Evolutionary conservation across 495 filamentous ascomycete species (phyloP).

Genomic region (Xanthoparmelia taractica): DNA sequence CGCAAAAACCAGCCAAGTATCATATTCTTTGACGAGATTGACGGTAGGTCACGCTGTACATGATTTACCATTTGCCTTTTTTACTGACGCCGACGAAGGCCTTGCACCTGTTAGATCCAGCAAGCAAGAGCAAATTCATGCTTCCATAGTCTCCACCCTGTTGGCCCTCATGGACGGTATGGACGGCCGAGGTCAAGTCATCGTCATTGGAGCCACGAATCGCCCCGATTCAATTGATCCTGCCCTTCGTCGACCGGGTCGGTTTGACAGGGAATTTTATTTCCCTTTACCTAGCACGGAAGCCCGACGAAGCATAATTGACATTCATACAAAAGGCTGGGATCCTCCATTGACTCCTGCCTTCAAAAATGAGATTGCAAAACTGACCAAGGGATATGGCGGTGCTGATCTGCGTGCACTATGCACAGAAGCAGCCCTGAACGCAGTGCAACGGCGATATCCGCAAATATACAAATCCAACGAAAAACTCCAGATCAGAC

Average conservation of each 20-base stretch:
- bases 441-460: constrained; percentile 89
- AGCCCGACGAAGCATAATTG: constrained; percentile 73
- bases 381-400: constrained; percentile 89
- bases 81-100: constrained; percentile 35
- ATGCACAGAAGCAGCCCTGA: constrained; percentile 97
- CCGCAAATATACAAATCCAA: constrained; percentile 92
- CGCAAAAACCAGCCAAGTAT: constrained; percentile 93
- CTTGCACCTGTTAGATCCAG: constrained; percentile 91
- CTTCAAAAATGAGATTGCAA: constrained; percentile 79
- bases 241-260: constrained; percentile 89
- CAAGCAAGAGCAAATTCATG: constrained; percentile 97
- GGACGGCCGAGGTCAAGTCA: constrained; percentile 95
- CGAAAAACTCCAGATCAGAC: constrained; percentile 83
- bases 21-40: constrained; percentile 99
- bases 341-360: constrained; percentile 60
- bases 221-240: constrained; percentile 96
- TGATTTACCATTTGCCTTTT: constrained; percentile 5
- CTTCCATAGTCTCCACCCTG: constrained; percentile 92
- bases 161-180: constrained; percentile 98
- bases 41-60: constrained; percentile 47
- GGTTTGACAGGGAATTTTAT: constrained; percentile 97
- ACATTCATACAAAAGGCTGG: constrained; percentile 95
- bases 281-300: constrained; percentile 81
- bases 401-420: constrained; percentile 90
- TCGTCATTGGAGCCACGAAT: constrained; percentile 97